Conservation (phyloP, 164 flowering plant species). For the Houttuynia cordata region DNA sequence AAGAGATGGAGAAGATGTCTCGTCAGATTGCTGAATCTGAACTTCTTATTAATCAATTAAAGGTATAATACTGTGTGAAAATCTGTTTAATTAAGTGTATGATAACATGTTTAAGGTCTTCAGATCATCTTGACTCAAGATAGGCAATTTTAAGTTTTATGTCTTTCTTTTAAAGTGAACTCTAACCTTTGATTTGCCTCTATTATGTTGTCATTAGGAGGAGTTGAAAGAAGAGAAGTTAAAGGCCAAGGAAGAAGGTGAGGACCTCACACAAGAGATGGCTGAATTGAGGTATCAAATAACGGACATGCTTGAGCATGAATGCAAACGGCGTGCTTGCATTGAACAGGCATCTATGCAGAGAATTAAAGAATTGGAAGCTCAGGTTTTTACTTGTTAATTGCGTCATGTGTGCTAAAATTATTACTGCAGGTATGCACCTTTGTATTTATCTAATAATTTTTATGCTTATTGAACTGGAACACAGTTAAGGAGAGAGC, state of each 20-base stretch:
- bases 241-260: constrained; percentile 81
- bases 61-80: constrained; percentile 31
- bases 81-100: background rate
- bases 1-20: constrained; percentile 34
- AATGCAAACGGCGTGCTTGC: constrained; percentile 66
- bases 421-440: background rate
- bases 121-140: background rate
- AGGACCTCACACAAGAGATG: constrained; percentile 85
- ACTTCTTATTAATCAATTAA: constrained; percentile 49
- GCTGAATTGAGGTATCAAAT: constrained; percentile 77
- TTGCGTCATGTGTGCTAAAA: background rate
- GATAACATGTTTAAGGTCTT: background rate
- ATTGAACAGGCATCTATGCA: constrained; percentile 76
- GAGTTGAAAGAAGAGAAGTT: constrained; percentile 56
- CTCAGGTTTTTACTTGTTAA: constrained; percentile 33
- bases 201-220: constrained; percentile 26
- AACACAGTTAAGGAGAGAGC: constrained; percentile 33
- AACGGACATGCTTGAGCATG: constrained; percentile 72
- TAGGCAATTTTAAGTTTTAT: background rate
- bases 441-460: background rate
- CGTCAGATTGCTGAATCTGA: constrained; percentile 43
- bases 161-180: background rate
- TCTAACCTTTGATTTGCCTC: background rate
- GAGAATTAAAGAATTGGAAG: constrained; percentile 74
- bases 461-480: background rate